Evolutionary conservation across 2,329 filamentous ascomycete genomes (phyloP).

Genomic region (Nothomitra cinnamomea): DNA sequence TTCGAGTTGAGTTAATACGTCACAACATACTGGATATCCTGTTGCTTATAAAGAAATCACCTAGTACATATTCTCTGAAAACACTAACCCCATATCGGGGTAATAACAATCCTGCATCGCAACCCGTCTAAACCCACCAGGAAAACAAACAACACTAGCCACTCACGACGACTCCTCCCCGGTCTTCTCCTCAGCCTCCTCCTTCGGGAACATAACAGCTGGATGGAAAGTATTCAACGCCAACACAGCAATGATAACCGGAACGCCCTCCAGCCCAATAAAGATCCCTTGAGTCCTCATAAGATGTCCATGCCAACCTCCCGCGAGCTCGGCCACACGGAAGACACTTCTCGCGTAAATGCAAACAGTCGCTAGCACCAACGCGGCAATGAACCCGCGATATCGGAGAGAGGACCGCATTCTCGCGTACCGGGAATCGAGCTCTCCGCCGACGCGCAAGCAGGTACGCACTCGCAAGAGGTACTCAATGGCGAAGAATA

Average conservation of each 20-base stretch:
- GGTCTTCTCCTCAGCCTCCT: neutral
- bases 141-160: too few species aligned
- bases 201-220: constrained; percentile 10
- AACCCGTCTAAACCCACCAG: too few species aligned
- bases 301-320: constrained; percentile 43
- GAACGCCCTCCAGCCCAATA: constrained; percentile 37
- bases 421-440: constrained; percentile 6
- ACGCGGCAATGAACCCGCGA: constrained; percentile 32
- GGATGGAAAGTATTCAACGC: constrained; percentile 31
- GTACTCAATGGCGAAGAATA: constrained; percentile 33
- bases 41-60: too few species aligned
- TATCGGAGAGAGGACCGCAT: constrained; percentile 26
- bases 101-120: too few species aligned
- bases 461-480: constrained; percentile 19
- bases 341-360: constrained; percentile 49
- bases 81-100: too few species aligned
- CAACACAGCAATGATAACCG: constrained; percentile 31
- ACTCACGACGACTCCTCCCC: too few species aligned
- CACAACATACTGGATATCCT: too few species aligned
- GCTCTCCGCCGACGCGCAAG: constrained; percentile 7
- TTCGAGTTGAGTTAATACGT: too few species aligned
- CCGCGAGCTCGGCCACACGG: constrained; percentile 46
- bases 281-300: constrained; percentile 39
- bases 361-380: constrained; percentile 40
- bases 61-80: too few species aligned